Percentiles rank a stretch among this genome's conserved stretches.
Evolutionary conservation across 2,329 filamentous ascomycete genomes (phyloP).

Genomic region (Talaromyces piceae): DNA sequence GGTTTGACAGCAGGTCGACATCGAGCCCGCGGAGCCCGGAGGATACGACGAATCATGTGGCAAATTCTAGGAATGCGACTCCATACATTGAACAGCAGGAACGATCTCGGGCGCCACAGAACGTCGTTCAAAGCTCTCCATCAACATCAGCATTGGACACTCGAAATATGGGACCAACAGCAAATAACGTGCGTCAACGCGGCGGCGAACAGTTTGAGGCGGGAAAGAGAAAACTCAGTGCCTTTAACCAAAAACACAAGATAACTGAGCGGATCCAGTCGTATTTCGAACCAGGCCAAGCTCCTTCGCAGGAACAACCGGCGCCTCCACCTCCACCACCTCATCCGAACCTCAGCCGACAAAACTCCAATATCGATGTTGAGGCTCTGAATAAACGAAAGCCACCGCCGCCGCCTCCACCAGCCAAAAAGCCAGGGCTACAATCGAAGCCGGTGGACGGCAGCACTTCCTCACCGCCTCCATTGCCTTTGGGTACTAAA

Average conservation of each 20-base stretch:
- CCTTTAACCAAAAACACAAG: slow-evolving; percentile 56
- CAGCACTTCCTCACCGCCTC: slow-evolving; percentile 40
- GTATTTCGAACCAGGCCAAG: slow-evolving; percentile 37
- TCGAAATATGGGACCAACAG: slow-evolving; percentile 51
- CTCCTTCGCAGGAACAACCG: slow-evolving; percentile 18
- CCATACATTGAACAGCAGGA: slow-evolving; percentile 50
- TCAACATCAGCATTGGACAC: slow-evolving; percentile 55
- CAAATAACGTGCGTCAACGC: slow-evolving; percentile 62
- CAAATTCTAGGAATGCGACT: slow-evolving; percentile 11
- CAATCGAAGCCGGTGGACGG: slow-evolving; percentile 23
- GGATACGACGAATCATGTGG: slow-evolving; percentile 13
- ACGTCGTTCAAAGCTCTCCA: slow-evolving; percentile 54
- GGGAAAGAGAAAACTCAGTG: slow-evolving; percentile 51
- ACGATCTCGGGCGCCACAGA: slow-evolving; percentile 53
- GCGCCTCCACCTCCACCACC: slow-evolving; percentile 16
- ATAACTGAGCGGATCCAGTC: slow-evolving; percentile 44
- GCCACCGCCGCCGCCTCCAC: slow-evolving; percentile 52
- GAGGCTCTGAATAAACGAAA: slow-evolving; percentile 35
- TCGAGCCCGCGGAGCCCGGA: slow-evolving; percentile 21
- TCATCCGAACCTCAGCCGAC: slow-evolving; percentile 17
- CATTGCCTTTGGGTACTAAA: slow-evolving; percentile 52
- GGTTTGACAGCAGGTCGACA: slow-evolving; percentile 52
- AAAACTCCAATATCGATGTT: slow-evolving; percentile 22
- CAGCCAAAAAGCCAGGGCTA: slow-evolving; percentile 48
- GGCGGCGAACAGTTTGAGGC: slow-evolving; percentile 61